Percentiles rank a stretch among this genome's conserved stretches.
phyloP scores from a whole-genome alignment of 1,284 basidiomycete species.

The Neolentinus lepideus region DNA sequence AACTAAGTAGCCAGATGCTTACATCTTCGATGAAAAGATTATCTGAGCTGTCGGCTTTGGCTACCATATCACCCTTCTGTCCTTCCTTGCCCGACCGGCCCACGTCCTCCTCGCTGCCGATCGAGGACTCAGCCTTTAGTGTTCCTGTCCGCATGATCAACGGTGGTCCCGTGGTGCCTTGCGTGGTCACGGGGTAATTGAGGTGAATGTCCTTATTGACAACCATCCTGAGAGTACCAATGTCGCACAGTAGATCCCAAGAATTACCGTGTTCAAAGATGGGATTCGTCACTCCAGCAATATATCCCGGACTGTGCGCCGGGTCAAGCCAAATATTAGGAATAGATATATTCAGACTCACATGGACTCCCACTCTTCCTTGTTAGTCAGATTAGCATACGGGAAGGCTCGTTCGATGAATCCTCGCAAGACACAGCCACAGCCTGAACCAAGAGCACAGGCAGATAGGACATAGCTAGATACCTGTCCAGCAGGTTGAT shows the following conservation, averaged over 20 bases:
- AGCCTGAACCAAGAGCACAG: slow-evolving; percentile 87
- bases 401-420: slow-evolving; percentile 90
- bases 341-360: no score
- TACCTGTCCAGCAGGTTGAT: slow-evolving; percentile 80
- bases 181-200: slow-evolving; percentile 42
- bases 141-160: slow-evolving; percentile 48
- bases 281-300: slow-evolving; percentile 95
- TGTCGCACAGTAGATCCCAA: slow-evolving; percentile 93
- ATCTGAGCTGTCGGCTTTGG: slow-evolving; percentile 66
- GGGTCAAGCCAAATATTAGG: slow-evolving; percentile 1
- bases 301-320: slow-evolving; percentile 74
- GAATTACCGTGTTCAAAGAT: slow-evolving; percentile 82
- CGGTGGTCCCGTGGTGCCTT: slow-evolving; percentile 31
- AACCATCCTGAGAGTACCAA: slow-evolving; percentile 79
- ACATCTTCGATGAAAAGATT: slow-evolving; percentile 91
- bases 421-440: slow-evolving; percentile 77
- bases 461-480: slow-evolving; percentile 89
- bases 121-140: slow-evolving; percentile 53
- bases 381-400: slow-evolving; percentile 84
- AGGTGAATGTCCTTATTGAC: slow-evolving; percentile 78
- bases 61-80: slow-evolving; percentile 40
- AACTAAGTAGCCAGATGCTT: slow-evolving; percentile 18
- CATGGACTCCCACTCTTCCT: slow-evolving; percentile 88
- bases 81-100: slow-evolving; percentile 12
- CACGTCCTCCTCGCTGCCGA: slow-evolving; percentile 52